These are phyloP conservation scores for Talaromyces sp. DNA, from an alignment of 2,329 filamentous ascomycete species.

Conservation along the genomic window DNA sequence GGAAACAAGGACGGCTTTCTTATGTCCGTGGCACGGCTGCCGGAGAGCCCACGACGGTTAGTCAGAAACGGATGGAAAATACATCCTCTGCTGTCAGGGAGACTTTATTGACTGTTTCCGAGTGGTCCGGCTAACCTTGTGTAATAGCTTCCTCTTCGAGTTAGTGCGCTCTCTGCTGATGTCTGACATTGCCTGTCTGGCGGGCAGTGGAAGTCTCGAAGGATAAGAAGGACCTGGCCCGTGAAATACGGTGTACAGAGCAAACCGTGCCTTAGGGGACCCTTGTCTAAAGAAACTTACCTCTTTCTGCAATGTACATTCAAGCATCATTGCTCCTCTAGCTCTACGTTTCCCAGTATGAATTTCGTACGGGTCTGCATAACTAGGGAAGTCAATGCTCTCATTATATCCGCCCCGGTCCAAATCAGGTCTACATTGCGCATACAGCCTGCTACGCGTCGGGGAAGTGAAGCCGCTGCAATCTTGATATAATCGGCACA, in stretches of 20 bases:
- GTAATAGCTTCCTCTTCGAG: neutral
- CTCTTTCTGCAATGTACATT: neutral
- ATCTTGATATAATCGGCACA: neutral
- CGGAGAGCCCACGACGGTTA: no score
- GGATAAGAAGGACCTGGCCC: neutral
- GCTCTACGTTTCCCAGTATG: neutral
- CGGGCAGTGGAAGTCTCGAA: neutral
- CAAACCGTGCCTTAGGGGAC: neutral
- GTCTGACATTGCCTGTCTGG: neutral
- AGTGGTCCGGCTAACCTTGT: neutral
- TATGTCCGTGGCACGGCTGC: neutral
- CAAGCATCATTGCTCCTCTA: neutral
- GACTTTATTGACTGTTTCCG: neutral
- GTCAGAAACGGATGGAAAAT: neutral
- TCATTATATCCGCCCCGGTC: neutral
- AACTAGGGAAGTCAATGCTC: neutral
- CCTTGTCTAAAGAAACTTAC: neutral
- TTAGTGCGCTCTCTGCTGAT: neutral
- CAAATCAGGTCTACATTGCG: neutral
- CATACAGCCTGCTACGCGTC: neutral
- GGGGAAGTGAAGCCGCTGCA: constrained; percentile 2
- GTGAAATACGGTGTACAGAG: neutral
- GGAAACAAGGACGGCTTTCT: neutral
- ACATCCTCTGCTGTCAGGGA: neutral
- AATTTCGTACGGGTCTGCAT: neutral